These are phyloP conservation scores for Delitschia confertaspora DNA, from an alignment of 495 filamentous ascomycete species.

Conservation along the genomic window DNA sequence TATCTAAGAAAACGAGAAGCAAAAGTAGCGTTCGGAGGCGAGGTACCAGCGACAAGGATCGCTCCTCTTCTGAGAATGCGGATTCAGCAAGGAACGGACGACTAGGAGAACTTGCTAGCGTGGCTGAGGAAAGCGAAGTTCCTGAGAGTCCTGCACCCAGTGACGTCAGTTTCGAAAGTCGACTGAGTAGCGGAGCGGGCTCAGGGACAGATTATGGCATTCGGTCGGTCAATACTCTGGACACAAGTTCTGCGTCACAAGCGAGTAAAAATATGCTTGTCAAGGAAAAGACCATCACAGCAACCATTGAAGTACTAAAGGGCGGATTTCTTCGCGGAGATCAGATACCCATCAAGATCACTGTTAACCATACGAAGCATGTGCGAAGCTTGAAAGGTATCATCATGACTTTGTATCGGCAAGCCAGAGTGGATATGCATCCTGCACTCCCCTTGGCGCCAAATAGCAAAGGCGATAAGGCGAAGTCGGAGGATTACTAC, in stretches of 20 bases:
- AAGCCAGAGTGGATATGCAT: slow-evolving; percentile 83
- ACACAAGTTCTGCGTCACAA: neutral
- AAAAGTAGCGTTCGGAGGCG: slow-evolving; percentile 30
- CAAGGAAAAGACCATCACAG: slow-evolving; percentile 62
- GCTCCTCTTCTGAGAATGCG: neutral
- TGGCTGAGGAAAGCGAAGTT: slow-evolving; percentile 21
- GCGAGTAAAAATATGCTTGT: slow-evolving; percentile 4
- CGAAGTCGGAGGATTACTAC: slow-evolving; percentile 75
- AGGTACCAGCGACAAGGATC: slow-evolving; percentile 2
- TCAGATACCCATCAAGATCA: slow-evolving; percentile 66
- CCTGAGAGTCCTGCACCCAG: slow-evolving; percentile 47
- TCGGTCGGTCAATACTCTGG: slow-evolving; percentile 25
- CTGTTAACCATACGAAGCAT: slow-evolving; percentile 73
- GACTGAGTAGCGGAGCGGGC: slow-evolving; percentile 44
- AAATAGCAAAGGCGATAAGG: slow-evolving; percentile 51
- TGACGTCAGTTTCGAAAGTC: slow-evolving; percentile 56
- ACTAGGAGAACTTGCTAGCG: slow-evolving; percentile 24
- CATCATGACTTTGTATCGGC: slow-evolving; percentile 84
- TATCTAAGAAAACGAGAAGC: slow-evolving; percentile 46
- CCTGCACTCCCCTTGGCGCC: slow-evolving; percentile 57
- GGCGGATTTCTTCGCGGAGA: slow-evolving; percentile 84
- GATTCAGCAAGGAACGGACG: slow-evolving; percentile 17
- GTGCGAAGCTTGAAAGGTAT: slow-evolving; percentile 86
- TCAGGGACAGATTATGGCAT: slow-evolving; percentile 37
- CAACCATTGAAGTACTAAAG: slow-evolving; percentile 73